Percentiles rank a stretch among this genome's conserved stretches.
phyloP scores from a whole-genome alignment of 1,284 basidiomycete genomes.

The Phlebopus sp. region DNA sequence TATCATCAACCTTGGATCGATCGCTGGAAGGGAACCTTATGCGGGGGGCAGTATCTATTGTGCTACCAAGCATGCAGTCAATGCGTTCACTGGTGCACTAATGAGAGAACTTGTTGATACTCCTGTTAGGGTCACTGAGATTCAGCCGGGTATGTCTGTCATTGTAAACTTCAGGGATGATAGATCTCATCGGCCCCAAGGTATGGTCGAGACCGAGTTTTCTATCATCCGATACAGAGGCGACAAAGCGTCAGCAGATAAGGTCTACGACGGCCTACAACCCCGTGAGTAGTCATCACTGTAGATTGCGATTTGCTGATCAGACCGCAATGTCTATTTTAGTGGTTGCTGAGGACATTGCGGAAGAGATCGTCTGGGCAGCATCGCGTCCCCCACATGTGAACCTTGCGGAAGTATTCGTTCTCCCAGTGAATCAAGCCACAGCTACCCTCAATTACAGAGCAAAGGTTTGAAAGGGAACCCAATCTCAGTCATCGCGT shows the following conservation, averaged over 20 bases:
- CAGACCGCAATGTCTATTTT: slow-evolving; percentile 7
- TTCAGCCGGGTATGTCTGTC: slow-evolving; percentile 71
- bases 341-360: slow-evolving; percentile 83
- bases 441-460: slow-evolving; percentile 47
- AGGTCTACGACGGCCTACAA: slow-evolving; percentile 86
- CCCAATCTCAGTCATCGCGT: background rate
- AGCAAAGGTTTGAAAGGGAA: slow-evolving; percentile 13
- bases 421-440: slow-evolving; percentile 83
- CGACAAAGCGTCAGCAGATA: slow-evolving; percentile 75
- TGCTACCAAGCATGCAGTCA: slow-evolving; percentile 87
- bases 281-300: slow-evolving; percentile 53
- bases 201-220: slow-evolving; percentile 93
- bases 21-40: slow-evolving; percentile 91
- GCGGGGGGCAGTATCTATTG: slow-evolving; percentile 82
- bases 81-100: slow-evolving; percentile 83
- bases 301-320: slow-evolving; percentile 18
- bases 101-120: slow-evolving; percentile 89
- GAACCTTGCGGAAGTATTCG: slow-evolving; percentile 77
- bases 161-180: slow-evolving; percentile 1
- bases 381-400: slow-evolving; percentile 85
- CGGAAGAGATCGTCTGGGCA: slow-evolving; percentile 97
- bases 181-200: slow-evolving; percentile 33
- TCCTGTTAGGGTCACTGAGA: slow-evolving; percentile 86
- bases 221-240: slow-evolving; percentile 87
- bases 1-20: slow-evolving; percentile 93